Base-by-base conservation (phyloP, 768 basidiomycete species). In the Leucogyrophana mollusca region DNA sequence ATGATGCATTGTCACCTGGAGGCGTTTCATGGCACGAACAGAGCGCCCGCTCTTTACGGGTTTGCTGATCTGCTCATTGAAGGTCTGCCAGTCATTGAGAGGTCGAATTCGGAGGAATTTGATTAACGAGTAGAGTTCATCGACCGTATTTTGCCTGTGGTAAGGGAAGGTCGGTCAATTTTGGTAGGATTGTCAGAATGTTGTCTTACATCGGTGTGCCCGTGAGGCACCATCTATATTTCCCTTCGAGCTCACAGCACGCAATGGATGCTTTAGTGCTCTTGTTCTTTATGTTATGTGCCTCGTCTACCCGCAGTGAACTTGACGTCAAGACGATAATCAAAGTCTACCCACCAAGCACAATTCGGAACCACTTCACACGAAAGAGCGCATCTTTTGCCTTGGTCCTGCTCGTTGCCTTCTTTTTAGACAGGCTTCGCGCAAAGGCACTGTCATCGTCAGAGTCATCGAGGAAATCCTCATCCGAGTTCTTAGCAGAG, bases 241-340 rank as follows among this genome's bases (percentile, higher is more conserved):
- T 90, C 11, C 79, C 77, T 38, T 83, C 64, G n/a, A 95, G 71
- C 5, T 74, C 86, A 49, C 82, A 88, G 49, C 90, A 91, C 0
- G 90, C 92, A 30, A 83, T 71, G 2, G 90, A 82, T 23, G 79
- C 79, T 58, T 91, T 88, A 0, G 86, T 89, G 27, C 75, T 83
- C 40, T 80, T 74, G 57, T 94, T 92, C 73, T 94, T 95, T 72
- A 96, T 95, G 56, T 87, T 90, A 61, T 96, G 94, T 0, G 94
- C 94, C 59, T 96, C 93, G 58, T 96, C 94, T 90, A 42, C n/a
- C 16, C 37, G 23, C 1, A 9, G 13, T 34, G 16, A 23, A 25
- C 11, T 11, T 16, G 1, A 22, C 24, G 10, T 9, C 22, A 25
- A 17, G 27, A 7, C 24, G 17, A 30, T 2, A 33, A 11, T 4